phyloP scores from a whole-genome alignment of 306 rosid species.

The Lathyrus oleraceus region DNA sequence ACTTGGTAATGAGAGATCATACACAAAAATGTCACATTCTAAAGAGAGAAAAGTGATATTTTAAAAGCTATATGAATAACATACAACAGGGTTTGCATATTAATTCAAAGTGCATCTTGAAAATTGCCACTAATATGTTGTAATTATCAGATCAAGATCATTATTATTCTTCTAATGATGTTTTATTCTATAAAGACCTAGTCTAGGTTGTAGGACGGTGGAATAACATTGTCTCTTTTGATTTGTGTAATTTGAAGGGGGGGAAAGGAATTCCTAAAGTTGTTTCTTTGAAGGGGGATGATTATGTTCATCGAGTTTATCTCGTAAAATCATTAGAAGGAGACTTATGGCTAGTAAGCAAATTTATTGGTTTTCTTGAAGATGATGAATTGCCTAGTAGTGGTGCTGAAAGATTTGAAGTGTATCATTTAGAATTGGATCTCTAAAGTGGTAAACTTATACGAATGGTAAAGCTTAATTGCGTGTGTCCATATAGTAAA shows the following conservation, averaged over 20 bases:
- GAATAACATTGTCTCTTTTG: too few species aligned
- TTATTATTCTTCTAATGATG: neutral
- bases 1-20: neutral
- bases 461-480: neutral
- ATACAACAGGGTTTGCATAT: neutral
- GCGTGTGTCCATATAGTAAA: too few species aligned
- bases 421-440: neutral
- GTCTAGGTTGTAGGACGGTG: neutral
- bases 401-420: neutral
- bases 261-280: neutral
- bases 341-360: neutral
- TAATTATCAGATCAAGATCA: too few species aligned
- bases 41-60: constrained; percentile 4
- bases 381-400: neutral
- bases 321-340: constrained; percentile 6
- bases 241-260: neutral
- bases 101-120: neutral
- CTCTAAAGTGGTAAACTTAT: neutral
- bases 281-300: neutral
- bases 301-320: neutral
- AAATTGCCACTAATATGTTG: neutral
- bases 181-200: neutral
- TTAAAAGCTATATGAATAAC: neutral
- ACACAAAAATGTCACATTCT: neutral
- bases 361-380: neutral